Conservation (phyloP, 192 early-diverging fungal species). For the Podila epigama region DNA sequence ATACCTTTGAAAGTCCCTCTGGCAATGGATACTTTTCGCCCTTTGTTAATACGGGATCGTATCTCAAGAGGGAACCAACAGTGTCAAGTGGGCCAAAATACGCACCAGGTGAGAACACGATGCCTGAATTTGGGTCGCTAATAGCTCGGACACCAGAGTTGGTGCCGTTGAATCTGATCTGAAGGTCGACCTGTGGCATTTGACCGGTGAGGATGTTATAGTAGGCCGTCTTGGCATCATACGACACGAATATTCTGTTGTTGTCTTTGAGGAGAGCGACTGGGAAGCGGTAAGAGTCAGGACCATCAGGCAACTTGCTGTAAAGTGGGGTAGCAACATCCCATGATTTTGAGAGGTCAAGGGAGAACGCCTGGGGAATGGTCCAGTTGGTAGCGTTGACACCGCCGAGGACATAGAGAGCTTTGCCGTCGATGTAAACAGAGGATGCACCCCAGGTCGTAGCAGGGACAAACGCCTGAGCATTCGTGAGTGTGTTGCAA, state of each 20-base stretch:
- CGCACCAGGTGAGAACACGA: slow-evolving; percentile 5
- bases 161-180: neutral
- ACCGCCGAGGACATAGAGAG: slow-evolving; percentile 11
- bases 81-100: neutral
- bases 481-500: neutral
- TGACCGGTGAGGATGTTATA: neutral
- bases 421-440: slow-evolving; percentile 6
- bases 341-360: slow-evolving; percentile 26
- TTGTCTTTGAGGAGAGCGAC: neutral
- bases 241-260: neutral
- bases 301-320: slow-evolving; percentile 4
- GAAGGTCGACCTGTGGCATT: neutral
- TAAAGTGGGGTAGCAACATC: neutral
- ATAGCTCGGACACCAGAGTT: neutral
- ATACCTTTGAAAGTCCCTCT: neutral
- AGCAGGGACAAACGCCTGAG: neutral
- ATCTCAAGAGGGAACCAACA: neutral
- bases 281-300: neutral
- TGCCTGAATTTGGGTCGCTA: slow-evolving; percentile 1
- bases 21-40: neutral
- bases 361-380: slow-evolving; percentile 2
- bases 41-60: too few species aligned
- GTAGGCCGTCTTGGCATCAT: neutral
- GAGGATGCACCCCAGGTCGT: neutral
- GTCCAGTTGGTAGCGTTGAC: neutral